Conservation (phyloP, 1,284 basidiomycete species). For the Apiotrichum mycotoxinovorans region DNA sequence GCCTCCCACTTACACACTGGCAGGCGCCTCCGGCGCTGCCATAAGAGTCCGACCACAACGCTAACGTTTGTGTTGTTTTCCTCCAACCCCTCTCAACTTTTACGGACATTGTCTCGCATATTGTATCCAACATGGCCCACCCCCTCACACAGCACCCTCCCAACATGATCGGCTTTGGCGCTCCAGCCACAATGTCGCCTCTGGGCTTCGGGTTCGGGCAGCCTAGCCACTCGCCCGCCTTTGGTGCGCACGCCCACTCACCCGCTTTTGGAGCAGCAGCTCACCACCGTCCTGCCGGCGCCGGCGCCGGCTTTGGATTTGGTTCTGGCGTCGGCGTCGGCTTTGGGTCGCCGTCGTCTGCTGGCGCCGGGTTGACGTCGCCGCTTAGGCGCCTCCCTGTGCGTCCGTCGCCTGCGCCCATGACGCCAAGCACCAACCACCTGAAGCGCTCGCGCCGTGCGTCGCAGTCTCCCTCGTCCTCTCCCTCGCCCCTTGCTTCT, state of each 20-base stretch:
- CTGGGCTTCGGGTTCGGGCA: conserved; percentile 42
- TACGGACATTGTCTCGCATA: not conserved
- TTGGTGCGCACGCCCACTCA: conserved; percentile 1
- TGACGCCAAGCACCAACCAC: conserved; percentile 14
- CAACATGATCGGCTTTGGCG: conserved; percentile 38
- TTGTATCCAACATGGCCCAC: conserved; percentile 36
- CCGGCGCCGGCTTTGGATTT: conserved; percentile 13
- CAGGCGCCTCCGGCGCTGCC: conserved; percentile 2
- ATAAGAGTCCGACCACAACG: not conserved
- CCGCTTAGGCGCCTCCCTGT: conserved; percentile 11
- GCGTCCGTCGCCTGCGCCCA: conserved; percentile 16
- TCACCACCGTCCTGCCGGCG: not conserved
- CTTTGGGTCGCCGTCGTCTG: not conserved
- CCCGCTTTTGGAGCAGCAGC: conserved; percentile 4
- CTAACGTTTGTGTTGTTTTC: not conserved
- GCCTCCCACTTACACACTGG: not conserved
- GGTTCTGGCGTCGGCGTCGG: conserved; percentile 10
- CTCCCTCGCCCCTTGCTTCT: conserved; percentile 22
- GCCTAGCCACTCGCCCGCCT: conserved; percentile 8
- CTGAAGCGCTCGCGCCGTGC: conserved; percentile 23
- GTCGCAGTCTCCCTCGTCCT: conserved; percentile 28
- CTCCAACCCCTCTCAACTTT: not conserved
- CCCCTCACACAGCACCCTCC: conserved; percentile 45
- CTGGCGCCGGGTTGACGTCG: conserved; percentile 4
- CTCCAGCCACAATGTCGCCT: conserved; percentile 38